Evolutionary conservation across 805 yeast species (phyloP), one percentile per base, ranked within the genome.

Genomic region (Wickerhamomyces strasburgensis): DNA sequence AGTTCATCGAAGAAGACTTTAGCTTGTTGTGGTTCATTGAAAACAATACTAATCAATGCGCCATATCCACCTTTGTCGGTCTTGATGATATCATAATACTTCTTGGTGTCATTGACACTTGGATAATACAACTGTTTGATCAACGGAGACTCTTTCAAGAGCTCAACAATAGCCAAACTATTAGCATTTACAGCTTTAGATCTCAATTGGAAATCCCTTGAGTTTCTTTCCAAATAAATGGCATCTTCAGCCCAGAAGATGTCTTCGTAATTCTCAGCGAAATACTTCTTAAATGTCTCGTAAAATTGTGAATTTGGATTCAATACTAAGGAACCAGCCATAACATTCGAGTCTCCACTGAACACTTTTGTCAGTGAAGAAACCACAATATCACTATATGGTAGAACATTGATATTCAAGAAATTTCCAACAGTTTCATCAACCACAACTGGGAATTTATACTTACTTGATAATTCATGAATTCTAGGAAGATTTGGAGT

Each of bases 401-500:
- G 83, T 39, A 87, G 66, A 5, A 84, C 84, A 48, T 86, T 84
- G 34, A 88, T 73, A 60, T 93, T 93, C 43, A 84, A 70, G 54
- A 87, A 81, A 52, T 93, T 93, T 13, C 97, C 97, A 16, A 89
- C 84, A 1, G 98, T 93, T 56, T 93, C 98, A 62, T 93, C 98
- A 27, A 93, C 82, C 14, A 85, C 84, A 24, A 93, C 77, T 13
- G 80, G 79, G 61, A 93, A 93, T 2, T 73, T 70, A 62, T 72
- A 84, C 48, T 80, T 67, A 42, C 75, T 75, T 4, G 95, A 78
- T 37, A 93, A 68, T 37, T 68, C 56, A 38, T 81, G 72, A 40
- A 88, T 73, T 48, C 78, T 73, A 29, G 57, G 57, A 52, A 93
- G 64, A 56, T 94, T 76, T 1, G 96, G 95, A 31, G 95, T 83